Evolutionary conservation across 1,284 basidiomycete species (phyloP).

Genomic region (Cutaneotrichosporon cutaneum): DNA sequence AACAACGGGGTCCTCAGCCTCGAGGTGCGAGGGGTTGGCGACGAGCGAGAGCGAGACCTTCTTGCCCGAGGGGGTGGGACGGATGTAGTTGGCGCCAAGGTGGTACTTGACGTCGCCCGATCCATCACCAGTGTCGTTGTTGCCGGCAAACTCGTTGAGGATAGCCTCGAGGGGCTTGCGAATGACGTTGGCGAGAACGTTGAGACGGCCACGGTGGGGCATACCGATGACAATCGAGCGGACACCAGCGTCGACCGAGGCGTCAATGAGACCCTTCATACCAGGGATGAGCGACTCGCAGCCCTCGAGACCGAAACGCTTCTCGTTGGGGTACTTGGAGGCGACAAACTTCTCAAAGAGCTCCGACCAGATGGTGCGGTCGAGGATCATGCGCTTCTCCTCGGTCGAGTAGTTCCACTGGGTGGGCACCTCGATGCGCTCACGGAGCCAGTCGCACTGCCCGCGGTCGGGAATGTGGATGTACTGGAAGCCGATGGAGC

Average conservation of each 20-base stretch:
- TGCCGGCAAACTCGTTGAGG: constrained; percentile 85
- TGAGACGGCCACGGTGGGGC: constrained; percentile 98
- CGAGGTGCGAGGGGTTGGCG: constrained; percentile 90
- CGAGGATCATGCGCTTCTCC: constrained; percentile 98
- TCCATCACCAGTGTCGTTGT: constrained; percentile 69
- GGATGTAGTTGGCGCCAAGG: constrained; percentile 97
- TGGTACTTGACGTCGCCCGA: constrained; percentile 99
- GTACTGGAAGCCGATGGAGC: constrained; percentile 91
- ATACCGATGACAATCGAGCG: constrained; percentile 97
- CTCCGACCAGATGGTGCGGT: constrained; percentile 99
- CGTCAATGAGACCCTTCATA: constrained; percentile 98
- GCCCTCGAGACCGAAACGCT: constrained; percentile 98
- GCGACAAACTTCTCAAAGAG: constrained; percentile 98
- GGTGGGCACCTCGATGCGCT: constrained; percentile 91
- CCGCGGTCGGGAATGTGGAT: constrained; percentile 98
- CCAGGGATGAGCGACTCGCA: constrained; percentile 97
- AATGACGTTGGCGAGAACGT: constrained; percentile 97
- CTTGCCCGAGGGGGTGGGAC: constrained; percentile 96
- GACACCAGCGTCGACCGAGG: constrained; percentile 93
- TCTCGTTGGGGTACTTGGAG: constrained; percentile 98
- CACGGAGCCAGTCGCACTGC: constrained; percentile 98
- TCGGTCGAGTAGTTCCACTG: constrained; percentile 99
- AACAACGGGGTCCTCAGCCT: constrained; percentile 92
- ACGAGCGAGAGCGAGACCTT: constrained; percentile 96
- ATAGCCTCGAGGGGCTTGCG: constrained; percentile 98